Percentiles rank a stretch among this genome's conserved stretches.
phyloP scores from a whole-genome alignment of 2,329 filamentous ascomycete genomes.

The Diaporthe helianthi region DNA sequence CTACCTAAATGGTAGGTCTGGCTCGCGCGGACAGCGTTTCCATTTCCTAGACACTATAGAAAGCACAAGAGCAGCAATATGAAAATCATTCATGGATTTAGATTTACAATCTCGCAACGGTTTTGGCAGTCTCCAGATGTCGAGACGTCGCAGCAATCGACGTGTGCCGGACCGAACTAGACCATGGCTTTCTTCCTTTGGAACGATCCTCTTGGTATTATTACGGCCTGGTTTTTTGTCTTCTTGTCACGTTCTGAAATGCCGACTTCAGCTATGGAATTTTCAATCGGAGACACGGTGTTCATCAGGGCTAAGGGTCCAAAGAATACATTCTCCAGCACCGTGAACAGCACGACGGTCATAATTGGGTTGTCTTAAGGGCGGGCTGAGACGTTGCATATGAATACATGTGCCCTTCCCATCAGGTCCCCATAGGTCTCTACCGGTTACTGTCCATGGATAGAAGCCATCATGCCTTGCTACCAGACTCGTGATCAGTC shows the following conservation, averaged over 20 bases:
- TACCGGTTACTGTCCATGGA: not conserved
- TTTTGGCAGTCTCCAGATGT: no score
- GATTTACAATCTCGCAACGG: not conserved
- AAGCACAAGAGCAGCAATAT: conserved; percentile 4
- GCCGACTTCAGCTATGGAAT: not conserved
- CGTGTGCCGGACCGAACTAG: no score
- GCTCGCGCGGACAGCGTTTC: not conserved
- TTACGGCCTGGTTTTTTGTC: not conserved
- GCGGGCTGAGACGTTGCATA: not conserved
- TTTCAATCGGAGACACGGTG: not conserved
- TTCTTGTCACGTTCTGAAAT: no score
- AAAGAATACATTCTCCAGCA: not conserved
- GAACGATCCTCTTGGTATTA: not conserved
- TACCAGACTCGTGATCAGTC: not conserved
- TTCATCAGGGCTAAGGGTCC: no score
- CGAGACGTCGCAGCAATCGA: not conserved
- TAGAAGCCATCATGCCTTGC: not conserved
- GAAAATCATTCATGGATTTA: not conserved
- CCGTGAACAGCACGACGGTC: not conserved
- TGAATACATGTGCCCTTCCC: not conserved
- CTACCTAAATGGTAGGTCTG: not conserved
- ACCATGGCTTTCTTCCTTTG: not conserved
- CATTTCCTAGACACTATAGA: conserved; percentile 20
- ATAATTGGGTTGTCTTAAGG: not conserved
- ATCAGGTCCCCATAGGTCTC: not conserved